Conservation (phyloP, 345 rosid species). For the Eucalyptus guilfoylei region DNA sequence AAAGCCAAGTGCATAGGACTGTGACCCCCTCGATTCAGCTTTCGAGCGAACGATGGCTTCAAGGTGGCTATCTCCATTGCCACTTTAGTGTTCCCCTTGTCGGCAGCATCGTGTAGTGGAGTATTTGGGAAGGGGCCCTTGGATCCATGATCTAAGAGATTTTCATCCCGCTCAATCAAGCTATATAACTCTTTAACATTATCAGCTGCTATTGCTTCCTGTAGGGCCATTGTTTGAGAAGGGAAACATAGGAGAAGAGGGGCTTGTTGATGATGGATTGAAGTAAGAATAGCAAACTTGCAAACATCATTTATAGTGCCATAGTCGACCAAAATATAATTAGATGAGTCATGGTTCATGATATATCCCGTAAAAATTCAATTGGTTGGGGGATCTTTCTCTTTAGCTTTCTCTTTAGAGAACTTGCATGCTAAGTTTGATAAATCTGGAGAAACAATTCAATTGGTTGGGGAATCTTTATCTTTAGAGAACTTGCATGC, state of each 20-base stretch:
- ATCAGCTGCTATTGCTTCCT: not conserved
- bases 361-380: not conserved
- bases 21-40: not conserved
- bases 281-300: not conserved
- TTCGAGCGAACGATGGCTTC: not conserved
- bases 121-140: not conserved
- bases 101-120: not conserved
- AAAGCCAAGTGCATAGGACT: not conserved
- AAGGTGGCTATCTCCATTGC: not conserved
- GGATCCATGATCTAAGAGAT: not conserved
- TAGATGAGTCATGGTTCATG: not conserved
- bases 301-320: not conserved
- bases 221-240: not conserved
- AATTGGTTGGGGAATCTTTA: not conserved
- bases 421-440: not conserved
- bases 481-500: not conserved
- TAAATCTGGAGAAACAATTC: too few relatives aligned
- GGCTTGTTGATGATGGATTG: not conserved
- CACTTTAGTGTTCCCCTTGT: not conserved
- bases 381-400: not conserved
- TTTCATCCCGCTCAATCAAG: not conserved
- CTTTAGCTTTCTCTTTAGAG: not conserved
- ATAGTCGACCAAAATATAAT: not conserved
- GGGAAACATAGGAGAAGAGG: not conserved
- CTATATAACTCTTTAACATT: not conserved